phyloP scores from a whole-genome alignment of 768 basidiomycete genomes.

The Pleurotus ostreatus region DNA sequence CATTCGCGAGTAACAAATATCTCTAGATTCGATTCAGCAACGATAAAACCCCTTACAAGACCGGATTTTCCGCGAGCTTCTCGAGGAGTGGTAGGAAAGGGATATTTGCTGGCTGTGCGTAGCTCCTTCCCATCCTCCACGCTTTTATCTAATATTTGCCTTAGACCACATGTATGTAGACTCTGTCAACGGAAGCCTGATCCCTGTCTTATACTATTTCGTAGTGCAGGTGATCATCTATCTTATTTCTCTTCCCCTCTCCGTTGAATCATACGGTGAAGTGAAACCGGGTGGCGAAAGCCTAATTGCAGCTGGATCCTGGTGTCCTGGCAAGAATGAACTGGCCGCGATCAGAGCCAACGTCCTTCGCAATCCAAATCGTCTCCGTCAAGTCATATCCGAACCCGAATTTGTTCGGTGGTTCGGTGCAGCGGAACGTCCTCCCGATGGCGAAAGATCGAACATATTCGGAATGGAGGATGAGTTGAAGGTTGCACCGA shows the following conservation, averaged over 20 bases:
- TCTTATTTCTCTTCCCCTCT: not conserved
- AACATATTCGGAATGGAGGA: slow-evolving; percentile 88
- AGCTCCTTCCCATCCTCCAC: not conserved
- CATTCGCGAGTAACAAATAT: not conserved
- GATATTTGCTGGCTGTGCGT: slow-evolving; percentile 81
- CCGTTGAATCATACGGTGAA: slow-evolving; percentile 20
- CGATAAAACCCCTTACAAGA: slow-evolving; percentile 96
- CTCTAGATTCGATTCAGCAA: slow-evolving; percentile 82
- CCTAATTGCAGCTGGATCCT: slow-evolving; percentile 74
- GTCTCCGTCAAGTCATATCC: slow-evolving; percentile 65
- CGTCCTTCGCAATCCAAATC: slow-evolving; percentile 55
- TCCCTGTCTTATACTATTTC: not conserved
- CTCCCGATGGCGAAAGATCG: slow-evolving; percentile 56
- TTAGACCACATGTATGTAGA: slow-evolving; percentile 57
- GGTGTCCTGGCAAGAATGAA: slow-evolving; percentile 79
- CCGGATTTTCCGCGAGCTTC: slow-evolving; percentile 73
- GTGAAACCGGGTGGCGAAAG: slow-evolving; percentile 67
- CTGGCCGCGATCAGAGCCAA: slow-evolving; percentile 69
- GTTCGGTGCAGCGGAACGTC: slow-evolving; percentile 69
- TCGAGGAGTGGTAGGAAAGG: slow-evolving; percentile 90
- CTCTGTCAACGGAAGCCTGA: not conserved
- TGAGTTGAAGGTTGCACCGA: slow-evolving; percentile 87
- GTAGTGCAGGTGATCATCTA: slow-evolving; percentile 10
- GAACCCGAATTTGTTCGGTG: slow-evolving; percentile 65
- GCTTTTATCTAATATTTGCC: not conserved